These are phyloP conservation scores for Diplodia intermedia DNA, from an alignment of 2,329 filamentous ascomycete genomes.

Conservation along the genomic window DNA sequence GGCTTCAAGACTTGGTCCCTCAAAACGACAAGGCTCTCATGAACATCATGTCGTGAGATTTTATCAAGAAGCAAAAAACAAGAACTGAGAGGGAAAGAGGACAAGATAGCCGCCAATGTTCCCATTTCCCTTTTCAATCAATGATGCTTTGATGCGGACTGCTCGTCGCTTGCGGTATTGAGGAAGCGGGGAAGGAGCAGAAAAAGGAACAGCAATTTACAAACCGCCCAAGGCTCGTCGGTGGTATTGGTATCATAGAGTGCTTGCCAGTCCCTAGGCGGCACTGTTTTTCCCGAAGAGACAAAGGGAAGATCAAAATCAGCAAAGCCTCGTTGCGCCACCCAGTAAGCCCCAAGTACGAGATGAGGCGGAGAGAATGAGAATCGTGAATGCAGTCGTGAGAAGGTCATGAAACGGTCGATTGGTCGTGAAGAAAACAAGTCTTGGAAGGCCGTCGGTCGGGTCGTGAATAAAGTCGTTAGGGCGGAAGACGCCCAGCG, in stretches of 20 bases:
- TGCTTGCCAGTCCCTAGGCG: constrained; percentile 10
- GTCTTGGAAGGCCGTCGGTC: constrained; percentile 22
- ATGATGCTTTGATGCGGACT: constrained; percentile 22
- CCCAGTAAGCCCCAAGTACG: constrained; percentile 6
- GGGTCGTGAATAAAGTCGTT: constrained; percentile 24
- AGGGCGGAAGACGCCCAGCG: background rate
- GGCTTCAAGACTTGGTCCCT: background rate
- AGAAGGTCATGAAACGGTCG: background rate
- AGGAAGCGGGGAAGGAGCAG: constrained; percentile 1
- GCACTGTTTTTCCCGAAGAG: constrained; percentile 10
- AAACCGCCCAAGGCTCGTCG: constrained; percentile 25
- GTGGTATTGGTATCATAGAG: constrained; percentile 21
- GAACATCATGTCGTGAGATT: constrained; percentile 10
- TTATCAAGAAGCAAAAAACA: background rate
- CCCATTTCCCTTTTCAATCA: constrained; percentile 16
- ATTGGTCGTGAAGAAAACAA: constrained; percentile 17
- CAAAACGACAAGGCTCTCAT: constrained; percentile 9
- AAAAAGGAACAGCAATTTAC: constrained; percentile 18
- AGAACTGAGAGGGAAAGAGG: background rate
- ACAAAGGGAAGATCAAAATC: constrained; percentile 2
- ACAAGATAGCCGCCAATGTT: constrained; percentile 7
- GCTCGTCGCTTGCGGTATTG: constrained; percentile 7
- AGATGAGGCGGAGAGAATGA: constrained; percentile 1
- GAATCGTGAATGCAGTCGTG: constrained; percentile 18
- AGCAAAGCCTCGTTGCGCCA: constrained; percentile 13